phyloP scores from a whole-genome alignment of 768 basidiomycete species.

The Naganishia kalamii region DNA sequence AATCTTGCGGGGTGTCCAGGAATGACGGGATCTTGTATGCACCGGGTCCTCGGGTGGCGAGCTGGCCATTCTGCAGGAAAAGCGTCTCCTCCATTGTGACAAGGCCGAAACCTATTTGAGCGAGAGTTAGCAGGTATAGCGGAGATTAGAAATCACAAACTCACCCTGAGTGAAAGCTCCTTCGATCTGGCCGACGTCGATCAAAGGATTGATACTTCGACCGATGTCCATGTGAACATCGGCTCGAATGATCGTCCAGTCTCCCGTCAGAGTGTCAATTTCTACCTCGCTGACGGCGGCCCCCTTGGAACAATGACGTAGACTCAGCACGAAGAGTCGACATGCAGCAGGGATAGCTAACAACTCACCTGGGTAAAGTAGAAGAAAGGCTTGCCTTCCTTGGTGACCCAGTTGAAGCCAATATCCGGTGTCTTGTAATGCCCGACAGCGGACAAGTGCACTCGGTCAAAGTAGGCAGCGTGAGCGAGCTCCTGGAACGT shows the following conservation, averaged over 20 bases:
- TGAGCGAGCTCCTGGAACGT: slow-evolving; percentile 26
- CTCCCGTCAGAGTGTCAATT: slow-evolving; percentile 32
- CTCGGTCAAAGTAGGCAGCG: slow-evolving; percentile 29
- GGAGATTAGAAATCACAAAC: neutral
- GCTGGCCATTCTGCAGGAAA: slow-evolving; percentile 31
- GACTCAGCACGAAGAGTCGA: neutral
- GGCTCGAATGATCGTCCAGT: slow-evolving; percentile 24
- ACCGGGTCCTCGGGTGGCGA: slow-evolving; percentile 32
- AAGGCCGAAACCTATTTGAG: slow-evolving; percentile 23
- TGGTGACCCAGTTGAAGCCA: slow-evolving; percentile 26
- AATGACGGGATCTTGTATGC: slow-evolving; percentile 34
- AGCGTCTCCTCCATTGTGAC: slow-evolving; percentile 32
- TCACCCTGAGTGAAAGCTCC: slow-evolving; percentile 29
- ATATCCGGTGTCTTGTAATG: slow-evolving; percentile 26
- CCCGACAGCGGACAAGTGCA: slow-evolving; percentile 26
- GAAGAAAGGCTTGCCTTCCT: slow-evolving; percentile 26
- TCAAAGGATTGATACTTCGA: slow-evolving; percentile 30
- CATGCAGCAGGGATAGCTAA: neutral
- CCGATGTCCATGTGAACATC: slow-evolving; percentile 34
- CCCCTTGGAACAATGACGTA: neutral
- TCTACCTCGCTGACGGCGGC: slow-evolving; percentile 31
- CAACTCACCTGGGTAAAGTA: slow-evolving; percentile 31
- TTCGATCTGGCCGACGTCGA: slow-evolving; percentile 37
- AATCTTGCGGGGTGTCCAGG: slow-evolving; percentile 31
- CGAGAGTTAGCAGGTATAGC: neutral